Percentiles rank a stretch among this genome's conserved stretches.
Evolutionary conservation across 192 early-diverging fungal species (phyloP).

Genomic region (Pilobolus umbonatus): DNA sequence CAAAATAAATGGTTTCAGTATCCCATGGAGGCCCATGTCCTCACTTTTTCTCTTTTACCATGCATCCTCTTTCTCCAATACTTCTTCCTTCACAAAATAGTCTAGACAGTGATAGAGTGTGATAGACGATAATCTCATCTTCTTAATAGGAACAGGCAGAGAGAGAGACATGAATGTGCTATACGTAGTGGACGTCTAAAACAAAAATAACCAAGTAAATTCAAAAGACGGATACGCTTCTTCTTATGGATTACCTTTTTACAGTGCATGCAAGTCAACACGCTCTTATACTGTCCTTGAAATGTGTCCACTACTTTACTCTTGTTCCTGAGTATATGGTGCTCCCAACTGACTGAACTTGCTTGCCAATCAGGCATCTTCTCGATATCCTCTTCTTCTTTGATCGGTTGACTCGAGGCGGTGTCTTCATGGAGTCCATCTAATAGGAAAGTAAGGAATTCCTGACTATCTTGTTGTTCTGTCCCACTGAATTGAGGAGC

Average conservation of each 20-base stretch:
- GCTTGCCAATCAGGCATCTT: slow-evolving; percentile 56
- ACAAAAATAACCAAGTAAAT: too few relatives aligned
- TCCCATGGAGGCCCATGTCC: not conserved
- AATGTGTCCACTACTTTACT: slow-evolving; percentile 90
- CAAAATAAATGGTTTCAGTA: not conserved
- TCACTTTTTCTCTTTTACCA: slow-evolving; percentile 68
- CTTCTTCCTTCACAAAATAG: slow-evolving; percentile 78
- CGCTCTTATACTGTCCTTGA: slow-evolving; percentile 75
- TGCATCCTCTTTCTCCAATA: slow-evolving; percentile 83
- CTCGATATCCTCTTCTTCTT: slow-evolving; percentile 58
- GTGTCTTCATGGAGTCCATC: slow-evolving; percentile 92
- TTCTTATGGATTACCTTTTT: slow-evolving; percentile 19
- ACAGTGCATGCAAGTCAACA: slow-evolving; percentile 68
- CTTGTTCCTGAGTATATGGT: slow-evolving; percentile 68
- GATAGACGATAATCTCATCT: slow-evolving; percentile 46
- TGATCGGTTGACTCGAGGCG: slow-evolving; percentile 50
- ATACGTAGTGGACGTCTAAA: slow-evolving; percentile 90
- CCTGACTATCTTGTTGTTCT: slow-evolving; percentile 97
- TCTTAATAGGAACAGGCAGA: slow-evolving; percentile 72
- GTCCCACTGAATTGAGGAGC: slow-evolving; percentile 82
- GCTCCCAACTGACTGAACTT: slow-evolving; percentile 64
- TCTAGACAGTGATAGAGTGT: slow-evolving; percentile 82
- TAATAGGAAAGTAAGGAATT: slow-evolving; percentile 86
- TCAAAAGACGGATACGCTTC: too few relatives aligned
- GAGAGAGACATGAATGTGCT: slow-evolving; percentile 89